Conservation (phyloP, 495 filamentous ascomycete species). For the Margaritispora aquatica region DNA sequence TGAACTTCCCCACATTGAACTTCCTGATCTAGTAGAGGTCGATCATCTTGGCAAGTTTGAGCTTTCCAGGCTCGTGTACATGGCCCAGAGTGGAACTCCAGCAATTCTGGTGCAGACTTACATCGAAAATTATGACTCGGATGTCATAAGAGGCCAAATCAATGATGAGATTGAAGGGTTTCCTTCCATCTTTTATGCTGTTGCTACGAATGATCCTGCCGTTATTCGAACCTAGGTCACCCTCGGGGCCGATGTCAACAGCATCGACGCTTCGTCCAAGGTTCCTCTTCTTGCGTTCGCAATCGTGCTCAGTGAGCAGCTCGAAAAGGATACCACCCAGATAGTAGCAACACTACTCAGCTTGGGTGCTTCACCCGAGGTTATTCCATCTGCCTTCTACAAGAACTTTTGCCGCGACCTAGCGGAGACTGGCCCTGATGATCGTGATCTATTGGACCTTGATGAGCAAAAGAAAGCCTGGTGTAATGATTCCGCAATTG, state of each 20-base stretch:
- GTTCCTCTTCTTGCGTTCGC: constrained; percentile 41
- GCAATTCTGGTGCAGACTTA: constrained; percentile 20
- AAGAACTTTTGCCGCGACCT: constrained; percentile 25
- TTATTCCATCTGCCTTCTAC: constrained; percentile 31
- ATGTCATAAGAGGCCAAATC: constrained; percentile 20
- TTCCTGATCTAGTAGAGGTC: too few relatives aligned
- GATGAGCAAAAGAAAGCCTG: constrained; percentile 13
- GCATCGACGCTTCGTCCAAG: constrained; percentile 18
- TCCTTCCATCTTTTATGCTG: constrained; percentile 39
- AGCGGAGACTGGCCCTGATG: constrained; percentile 12
- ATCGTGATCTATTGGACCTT: constrained; percentile 7
- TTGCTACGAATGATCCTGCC: constrained; percentile 32
- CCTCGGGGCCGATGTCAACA: constrained; percentile 31
- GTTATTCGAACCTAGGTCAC: constrained; percentile 31
- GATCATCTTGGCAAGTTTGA: too few relatives aligned
- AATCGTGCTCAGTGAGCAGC: constrained; percentile 27
- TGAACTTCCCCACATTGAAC: too few relatives aligned
- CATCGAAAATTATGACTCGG: constrained; percentile 20
- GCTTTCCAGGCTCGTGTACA: too few relatives aligned
- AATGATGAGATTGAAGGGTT: constrained; percentile 28
- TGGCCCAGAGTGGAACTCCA: too few relatives aligned
- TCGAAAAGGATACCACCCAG: constrained; percentile 30
- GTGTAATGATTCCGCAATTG: constrained; percentile 18
- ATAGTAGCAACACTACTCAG: constrained; percentile 32
- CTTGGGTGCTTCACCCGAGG: constrained; percentile 28